Conservation (phyloP, 2,329 filamentous ascomycete genomes). For the Aspergillus caelatus region DNA sequence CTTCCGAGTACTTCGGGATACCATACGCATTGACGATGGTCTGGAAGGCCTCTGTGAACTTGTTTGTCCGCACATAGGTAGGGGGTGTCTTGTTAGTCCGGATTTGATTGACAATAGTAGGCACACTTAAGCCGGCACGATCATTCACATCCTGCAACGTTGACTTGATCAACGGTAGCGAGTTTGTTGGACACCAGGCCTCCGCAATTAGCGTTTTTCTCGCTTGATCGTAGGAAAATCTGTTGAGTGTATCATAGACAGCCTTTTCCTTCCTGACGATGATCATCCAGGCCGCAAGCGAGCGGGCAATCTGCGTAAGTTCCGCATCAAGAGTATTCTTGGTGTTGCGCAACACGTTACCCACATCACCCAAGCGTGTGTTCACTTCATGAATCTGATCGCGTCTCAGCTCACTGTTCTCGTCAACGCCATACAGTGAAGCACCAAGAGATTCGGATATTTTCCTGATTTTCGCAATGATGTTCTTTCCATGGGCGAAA, state of each 20-base stretch:
- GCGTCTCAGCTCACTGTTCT: constrained; percentile 91
- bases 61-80: constrained; percentile 97
- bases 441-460: constrained; percentile 97
- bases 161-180: constrained; percentile 83
- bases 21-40: constrained; percentile 99
- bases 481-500: constrained; percentile 97
- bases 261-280: constrained; percentile 98
- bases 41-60: constrained; percentile 97
- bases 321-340: constrained; percentile 92
- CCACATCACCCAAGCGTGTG: constrained; percentile 84
- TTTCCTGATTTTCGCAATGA: constrained; percentile 97
- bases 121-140: constrained; percentile 90
- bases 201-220: constrained; percentile 96
- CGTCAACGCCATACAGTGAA: constrained; percentile 93
- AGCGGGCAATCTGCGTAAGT: constrained; percentile 88
- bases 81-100: constrained; percentile 96
- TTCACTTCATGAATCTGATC: constrained; percentile 99
- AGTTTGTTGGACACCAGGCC: constrained; percentile 94
- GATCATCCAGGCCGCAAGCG: constrained; percentile 94
- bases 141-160: constrained; percentile 97
- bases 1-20: constrained; percentile 94
- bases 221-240: constrained; percentile 94
- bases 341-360: constrained; percentile 91
- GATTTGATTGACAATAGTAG: constrained; percentile 98
- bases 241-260: constrained; percentile 91